Conservation (phyloP, 2,329 filamentous ascomycete genomes). For the Pseudogymnoascus sp. region DNA sequence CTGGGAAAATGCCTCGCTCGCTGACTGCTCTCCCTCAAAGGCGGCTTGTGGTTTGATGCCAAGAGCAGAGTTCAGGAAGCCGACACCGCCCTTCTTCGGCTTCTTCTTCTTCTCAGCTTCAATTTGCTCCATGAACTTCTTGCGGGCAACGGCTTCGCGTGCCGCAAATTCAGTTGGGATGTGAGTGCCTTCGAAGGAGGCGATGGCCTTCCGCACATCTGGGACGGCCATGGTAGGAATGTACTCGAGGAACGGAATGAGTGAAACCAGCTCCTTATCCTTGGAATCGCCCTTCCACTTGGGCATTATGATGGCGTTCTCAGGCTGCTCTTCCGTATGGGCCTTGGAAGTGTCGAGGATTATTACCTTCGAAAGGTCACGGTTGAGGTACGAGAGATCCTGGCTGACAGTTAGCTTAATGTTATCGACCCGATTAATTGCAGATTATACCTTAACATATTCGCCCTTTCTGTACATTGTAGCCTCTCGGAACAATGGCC, state of each 20-base stretch:
- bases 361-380: constrained; percentile 89
- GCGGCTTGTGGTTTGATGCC: constrained; percentile 67
- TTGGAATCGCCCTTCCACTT: constrained; percentile 80
- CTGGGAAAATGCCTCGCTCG: constrained; percentile 71
- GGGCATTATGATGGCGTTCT: constrained; percentile 86
- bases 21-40: constrained; percentile 62
- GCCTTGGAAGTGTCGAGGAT: constrained; percentile 79
- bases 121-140: constrained; percentile 74
- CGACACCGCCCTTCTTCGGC: constrained; percentile 54
- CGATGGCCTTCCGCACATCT: constrained; percentile 78
- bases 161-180: constrained; percentile 87
- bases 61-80: constrained; percentile 61
- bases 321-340: constrained; percentile 84
- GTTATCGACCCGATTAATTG: not conserved
- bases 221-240: constrained; percentile 86
- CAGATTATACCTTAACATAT: constrained; percentile 72
- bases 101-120: constrained; percentile 58
- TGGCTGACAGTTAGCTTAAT: constrained; percentile 32
- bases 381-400: constrained; percentile 97
- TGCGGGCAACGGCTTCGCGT: constrained; percentile 75
- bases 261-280: constrained; percentile 76
- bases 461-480: constrained; percentile 94
- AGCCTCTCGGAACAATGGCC: constrained; percentile 92
- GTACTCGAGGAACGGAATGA: constrained; percentile 97
- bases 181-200: constrained; percentile 79